A percentile compares a stretch with the other conserved stretches of the same genome.
These are phyloP conservation scores for Henningerozyma blattae DNA, from an alignment of 805 yeast genomes.

Conservation along the genomic window DNA sequence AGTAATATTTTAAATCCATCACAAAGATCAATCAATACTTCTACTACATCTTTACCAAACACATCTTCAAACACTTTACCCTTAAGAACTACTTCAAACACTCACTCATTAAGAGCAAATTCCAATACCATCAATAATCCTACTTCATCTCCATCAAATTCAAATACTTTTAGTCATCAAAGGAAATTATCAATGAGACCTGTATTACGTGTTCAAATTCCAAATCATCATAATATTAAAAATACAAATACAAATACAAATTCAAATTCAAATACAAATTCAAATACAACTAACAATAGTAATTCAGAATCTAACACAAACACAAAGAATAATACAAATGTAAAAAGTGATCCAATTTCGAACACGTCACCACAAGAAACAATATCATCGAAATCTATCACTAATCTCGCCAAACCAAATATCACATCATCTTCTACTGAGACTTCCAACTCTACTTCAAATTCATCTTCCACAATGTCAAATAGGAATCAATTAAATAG, in stretches of 20 bases:
- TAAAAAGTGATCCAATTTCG: no score
- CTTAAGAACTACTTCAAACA: no score
- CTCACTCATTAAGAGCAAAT: no score
- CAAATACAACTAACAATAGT: neutral
- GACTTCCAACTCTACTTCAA: conserved; percentile 2
- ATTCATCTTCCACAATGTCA: conserved; percentile 1
- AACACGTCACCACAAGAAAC: neutral
- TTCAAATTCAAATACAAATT: neutral
- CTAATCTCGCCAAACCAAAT: no score
- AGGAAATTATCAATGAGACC: conserved; percentile 33
- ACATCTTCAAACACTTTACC: no score
- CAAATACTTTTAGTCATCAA: neutral
- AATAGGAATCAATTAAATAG: neutral
- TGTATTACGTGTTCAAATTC: conserved; percentile 53
- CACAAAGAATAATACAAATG: no score
- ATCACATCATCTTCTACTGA: neutral
- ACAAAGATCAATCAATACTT: no score
- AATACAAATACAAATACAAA: neutral
- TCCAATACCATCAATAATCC: no score
- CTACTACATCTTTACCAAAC: no score
- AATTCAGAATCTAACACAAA: neutral
- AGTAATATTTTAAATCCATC: no score
- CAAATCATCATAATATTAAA: conserved; percentile 27
- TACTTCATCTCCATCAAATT: neutral
- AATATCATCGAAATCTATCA: neutral